Evolutionary conservation across 371 early-diverging fungal species (phyloP).

Genomic region (Circinella umbellata): DNA sequence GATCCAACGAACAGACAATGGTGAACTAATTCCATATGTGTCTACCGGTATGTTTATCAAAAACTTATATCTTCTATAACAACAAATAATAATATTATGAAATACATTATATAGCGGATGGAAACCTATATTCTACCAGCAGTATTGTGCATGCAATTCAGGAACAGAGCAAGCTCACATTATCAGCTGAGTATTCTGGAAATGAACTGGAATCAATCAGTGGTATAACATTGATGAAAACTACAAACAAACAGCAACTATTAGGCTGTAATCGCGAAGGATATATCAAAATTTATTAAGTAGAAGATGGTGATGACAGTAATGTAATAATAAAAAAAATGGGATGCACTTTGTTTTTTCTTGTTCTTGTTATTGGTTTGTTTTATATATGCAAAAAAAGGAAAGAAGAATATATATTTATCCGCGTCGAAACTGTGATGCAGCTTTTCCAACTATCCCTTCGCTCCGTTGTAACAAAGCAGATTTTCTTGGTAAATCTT

Average conservation of each 20-base stretch:
- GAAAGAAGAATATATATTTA: slow-evolving; percentile 11
- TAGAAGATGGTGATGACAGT: not conserved
- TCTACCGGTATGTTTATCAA: slow-evolving; percentile 29
- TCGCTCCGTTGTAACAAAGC: slow-evolving; percentile 42
- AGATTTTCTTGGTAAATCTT: slow-evolving; percentile 39
- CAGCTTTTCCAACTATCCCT: slow-evolving; percentile 38
- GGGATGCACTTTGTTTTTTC: not conserved
- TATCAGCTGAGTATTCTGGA: slow-evolving; percentile 40
- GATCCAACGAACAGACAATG: slow-evolving; percentile 30
- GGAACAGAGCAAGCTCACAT: not conserved
- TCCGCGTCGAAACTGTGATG: slow-evolving; percentile 39
- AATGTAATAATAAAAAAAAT: slow-evolving; percentile 2
- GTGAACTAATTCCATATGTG: slow-evolving; percentile 30
- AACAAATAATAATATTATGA: too few species aligned
- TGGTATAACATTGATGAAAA: slow-evolving; percentile 22
- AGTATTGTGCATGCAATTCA: slow-evolving; percentile 20
- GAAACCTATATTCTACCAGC: slow-evolving; percentile 42
- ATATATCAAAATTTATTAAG: slow-evolving; percentile 39
- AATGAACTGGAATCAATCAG: slow-evolving; percentile 42
- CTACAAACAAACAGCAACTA: slow-evolving; percentile 22
- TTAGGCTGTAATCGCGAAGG: slow-evolving; percentile 43
- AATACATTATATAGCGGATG: slow-evolving; percentile 33
- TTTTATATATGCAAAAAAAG: not conserved
- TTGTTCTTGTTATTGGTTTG: not conserved
- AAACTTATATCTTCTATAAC: not conserved